These are phyloP conservation scores for Pleurotus eryngii DNA, from an alignment of 768 basidiomycete species.

Conservation along the genomic window DNA sequence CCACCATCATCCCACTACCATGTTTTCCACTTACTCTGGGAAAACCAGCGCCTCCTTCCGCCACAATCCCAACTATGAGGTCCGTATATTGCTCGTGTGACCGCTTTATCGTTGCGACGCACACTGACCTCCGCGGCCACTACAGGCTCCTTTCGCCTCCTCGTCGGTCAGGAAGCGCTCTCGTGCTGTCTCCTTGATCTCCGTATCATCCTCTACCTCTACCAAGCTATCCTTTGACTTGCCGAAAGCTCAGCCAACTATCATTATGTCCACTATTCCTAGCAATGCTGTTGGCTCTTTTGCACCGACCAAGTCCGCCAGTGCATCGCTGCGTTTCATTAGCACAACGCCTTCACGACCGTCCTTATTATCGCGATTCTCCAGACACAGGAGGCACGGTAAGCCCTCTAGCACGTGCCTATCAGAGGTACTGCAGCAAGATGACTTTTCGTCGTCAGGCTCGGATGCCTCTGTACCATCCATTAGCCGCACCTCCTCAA, in stretches of 20 bases:
- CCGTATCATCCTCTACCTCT: conserved; percentile 15
- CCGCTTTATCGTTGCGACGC: neutral
- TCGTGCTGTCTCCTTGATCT: conserved; percentile 21
- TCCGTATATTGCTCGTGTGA: conserved; percentile 4
- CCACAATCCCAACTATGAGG: neutral
- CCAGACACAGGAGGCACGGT: neutral
- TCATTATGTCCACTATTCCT: conserved; percentile 19
- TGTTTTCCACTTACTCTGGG: neutral
- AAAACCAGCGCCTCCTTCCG: neutral
- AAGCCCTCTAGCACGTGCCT: neutral
- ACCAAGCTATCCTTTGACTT: conserved; percentile 18
- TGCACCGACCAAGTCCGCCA: conserved; percentile 32
- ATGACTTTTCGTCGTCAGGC: neutral
- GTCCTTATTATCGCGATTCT: neutral
- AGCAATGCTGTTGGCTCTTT: conserved; percentile 36
- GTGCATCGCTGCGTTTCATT: conserved; percentile 20
- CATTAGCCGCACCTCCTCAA: conserved; percentile 40
- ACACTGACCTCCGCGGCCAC: conserved; percentile 20
- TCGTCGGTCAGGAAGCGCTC: conserved; percentile 61
- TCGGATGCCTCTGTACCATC: conserved; percentile 21
- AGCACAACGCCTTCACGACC: neutral
- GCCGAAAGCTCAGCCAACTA: conserved; percentile 16
- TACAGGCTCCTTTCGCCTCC: conserved; percentile 65
- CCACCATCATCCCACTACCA: neutral
- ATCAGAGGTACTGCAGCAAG: neutral